These are phyloP conservation scores for Penicillium canariense DNA, from an alignment of 495 filamentous ascomycete species.

Conservation along the genomic window DNA sequence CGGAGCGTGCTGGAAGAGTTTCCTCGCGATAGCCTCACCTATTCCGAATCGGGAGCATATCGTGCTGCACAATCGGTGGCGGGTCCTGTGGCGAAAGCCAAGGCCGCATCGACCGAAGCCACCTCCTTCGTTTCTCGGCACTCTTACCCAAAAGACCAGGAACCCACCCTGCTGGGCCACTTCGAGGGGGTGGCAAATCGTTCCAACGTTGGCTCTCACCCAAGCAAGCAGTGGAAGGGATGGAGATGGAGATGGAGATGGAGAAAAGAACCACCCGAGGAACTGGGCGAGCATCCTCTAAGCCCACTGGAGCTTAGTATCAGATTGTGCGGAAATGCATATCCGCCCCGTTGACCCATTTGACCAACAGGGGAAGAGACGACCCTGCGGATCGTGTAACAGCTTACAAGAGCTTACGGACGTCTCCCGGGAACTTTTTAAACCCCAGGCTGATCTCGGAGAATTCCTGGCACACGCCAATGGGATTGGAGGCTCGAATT, in stretches of 20 bases:
- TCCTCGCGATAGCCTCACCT: background rate
- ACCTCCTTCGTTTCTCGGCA: background rate
- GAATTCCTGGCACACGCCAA: conserved; percentile 17
- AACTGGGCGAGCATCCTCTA: too few relatives aligned
- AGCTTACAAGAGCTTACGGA: background rate
- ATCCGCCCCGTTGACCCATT: background rate
- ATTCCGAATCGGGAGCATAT: background rate
- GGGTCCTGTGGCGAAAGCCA: background rate
- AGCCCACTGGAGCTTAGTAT: too few relatives aligned
- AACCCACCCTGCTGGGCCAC: too few relatives aligned
- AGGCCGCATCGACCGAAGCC: background rate
- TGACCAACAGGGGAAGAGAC: background rate
- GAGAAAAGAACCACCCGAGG: too few relatives aligned
- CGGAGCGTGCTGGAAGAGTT: too few relatives aligned
- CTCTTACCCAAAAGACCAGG: background rate
- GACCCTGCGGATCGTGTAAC: background rate
- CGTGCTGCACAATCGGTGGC: background rate
- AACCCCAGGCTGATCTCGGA: conserved; percentile 24
- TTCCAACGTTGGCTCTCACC: background rate
- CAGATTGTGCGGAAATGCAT: background rate
- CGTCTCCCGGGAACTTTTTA: background rate
- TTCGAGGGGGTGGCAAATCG: too few relatives aligned
- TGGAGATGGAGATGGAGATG: background rate
- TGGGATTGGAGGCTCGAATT: background rate
- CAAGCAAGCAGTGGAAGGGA: background rate